Evolutionary conservation across 1,284 basidiomycete genomes (phyloP).

Genomic region (Phlebopus sp.): DNA sequence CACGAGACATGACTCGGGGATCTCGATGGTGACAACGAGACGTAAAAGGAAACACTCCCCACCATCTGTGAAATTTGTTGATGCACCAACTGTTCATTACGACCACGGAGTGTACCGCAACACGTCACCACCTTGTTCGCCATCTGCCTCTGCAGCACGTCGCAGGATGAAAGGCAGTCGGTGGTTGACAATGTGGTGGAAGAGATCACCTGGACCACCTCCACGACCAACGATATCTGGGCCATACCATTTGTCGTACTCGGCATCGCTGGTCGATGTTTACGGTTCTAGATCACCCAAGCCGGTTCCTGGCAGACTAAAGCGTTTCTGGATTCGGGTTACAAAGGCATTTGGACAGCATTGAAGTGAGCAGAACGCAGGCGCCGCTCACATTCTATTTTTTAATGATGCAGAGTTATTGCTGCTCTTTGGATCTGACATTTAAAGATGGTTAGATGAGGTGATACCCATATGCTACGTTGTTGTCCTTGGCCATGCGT

Average conservation of each 20-base stretch:
- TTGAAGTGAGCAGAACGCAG: conserved; percentile 3
- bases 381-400: too few relatives aligned
- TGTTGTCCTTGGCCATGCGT: background rate
- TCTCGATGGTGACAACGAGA: conserved; percentile 32
- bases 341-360: conserved; percentile 16
- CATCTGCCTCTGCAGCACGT: conserved; percentile 12
- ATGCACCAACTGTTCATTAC: conserved; percentile 38
- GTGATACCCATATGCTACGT: background rate
- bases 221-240: conserved; percentile 31
- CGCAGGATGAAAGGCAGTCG: conserved; percentile 8
- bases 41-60: conserved; percentile 34
- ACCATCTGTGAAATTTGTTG: conserved; percentile 44
- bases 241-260: conserved; percentile 28
- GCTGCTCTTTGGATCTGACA: too few relatives aligned
- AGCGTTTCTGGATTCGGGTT: conserved; percentile 26
- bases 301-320: conserved; percentile 24
- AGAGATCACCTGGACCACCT: conserved; percentile 15
- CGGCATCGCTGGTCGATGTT: conserved; percentile 32
- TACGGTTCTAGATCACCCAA: conserved; percentile 13
- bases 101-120: conserved; percentile 26
- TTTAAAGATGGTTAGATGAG: too few relatives aligned
- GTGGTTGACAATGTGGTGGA: conserved; percentile 33
- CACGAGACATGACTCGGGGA: conserved; percentile 33
- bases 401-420: too few relatives aligned
- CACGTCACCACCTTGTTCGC: conserved; percentile 20